Conservation (phyloP, 306 rosid genomes). For the Mimosa bimucronata region DNA sequence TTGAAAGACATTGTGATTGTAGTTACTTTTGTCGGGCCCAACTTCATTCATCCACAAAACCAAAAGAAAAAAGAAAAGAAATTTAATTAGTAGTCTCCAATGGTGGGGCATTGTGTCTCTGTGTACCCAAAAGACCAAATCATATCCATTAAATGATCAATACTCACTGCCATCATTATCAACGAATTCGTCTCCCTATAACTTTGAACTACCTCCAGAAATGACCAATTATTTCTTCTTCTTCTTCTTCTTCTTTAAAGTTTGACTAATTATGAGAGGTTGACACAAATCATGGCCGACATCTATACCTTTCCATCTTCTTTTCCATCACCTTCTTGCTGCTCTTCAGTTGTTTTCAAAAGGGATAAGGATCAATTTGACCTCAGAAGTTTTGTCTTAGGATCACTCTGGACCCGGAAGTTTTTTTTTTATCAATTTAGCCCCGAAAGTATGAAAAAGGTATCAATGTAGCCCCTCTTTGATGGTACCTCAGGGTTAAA, state of each 20-base stretch:
- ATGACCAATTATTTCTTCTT: not conserved
- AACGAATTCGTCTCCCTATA: constrained; percentile 7
- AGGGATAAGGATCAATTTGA: too few relatives aligned
- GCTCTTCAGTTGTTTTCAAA: constrained; percentile 18
- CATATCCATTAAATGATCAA: not conserved
- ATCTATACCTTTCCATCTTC: constrained; percentile 27
- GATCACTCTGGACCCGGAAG: too few relatives aligned
- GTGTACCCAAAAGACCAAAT: not conserved
- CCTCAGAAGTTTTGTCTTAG: too few relatives aligned
- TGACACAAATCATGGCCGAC: constrained; percentile 56
- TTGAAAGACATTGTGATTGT: not conserved
- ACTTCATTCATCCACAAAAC: not conserved
- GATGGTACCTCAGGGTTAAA: too few relatives aligned
- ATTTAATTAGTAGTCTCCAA: not conserved
- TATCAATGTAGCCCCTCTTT: too few relatives aligned
- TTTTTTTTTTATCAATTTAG: too few relatives aligned
- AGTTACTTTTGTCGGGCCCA: not conserved
- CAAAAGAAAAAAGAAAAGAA: not conserved
- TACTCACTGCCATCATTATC: not conserved
- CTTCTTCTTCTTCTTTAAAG: not conserved
- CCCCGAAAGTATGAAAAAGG: too few relatives aligned
- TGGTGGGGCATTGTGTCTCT: constrained; percentile 15
- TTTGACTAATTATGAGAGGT: constrained; percentile 31
- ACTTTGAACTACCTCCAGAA: constrained; percentile 35
- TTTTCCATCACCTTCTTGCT: constrained; percentile 9